Percentiles rank a stretch among this genome's conserved stretches.
These are phyloP conservation scores for Paecilomyces niveus DNA, from an alignment of 2,329 filamentous ascomycete genomes.

Conservation along the genomic window DNA sequence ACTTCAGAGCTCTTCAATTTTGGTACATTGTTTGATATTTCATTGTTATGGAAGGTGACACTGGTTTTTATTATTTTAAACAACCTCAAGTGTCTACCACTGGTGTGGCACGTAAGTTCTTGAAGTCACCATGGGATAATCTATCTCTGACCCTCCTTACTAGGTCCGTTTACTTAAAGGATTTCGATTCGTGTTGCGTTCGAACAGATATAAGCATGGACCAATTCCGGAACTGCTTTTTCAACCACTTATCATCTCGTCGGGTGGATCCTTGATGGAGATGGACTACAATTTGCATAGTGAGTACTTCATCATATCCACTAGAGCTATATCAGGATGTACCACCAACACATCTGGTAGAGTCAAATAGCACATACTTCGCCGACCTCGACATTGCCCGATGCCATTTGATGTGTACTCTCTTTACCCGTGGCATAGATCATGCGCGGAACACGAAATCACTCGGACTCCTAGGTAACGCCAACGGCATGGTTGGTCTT, in stretches of 20 bases:
- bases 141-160: conserved; percentile 3
- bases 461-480: conserved; percentile 6
- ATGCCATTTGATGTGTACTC: too few relatives aligned
- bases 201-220: conserved; percentile 5
- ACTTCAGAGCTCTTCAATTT: conserved; percentile 5
- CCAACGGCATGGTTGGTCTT: conserved; percentile 7
- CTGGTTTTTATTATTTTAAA: conserved; percentile 3
- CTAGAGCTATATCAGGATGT: too few relatives aligned
- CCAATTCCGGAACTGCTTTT: conserved; percentile 7
- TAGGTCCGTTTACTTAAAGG: conserved; percentile 9
- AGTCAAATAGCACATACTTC: too few relatives aligned
- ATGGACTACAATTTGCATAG: conserved; percentile 13
- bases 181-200: conserved; percentile 8
- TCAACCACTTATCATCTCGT: conserved; percentile 8
- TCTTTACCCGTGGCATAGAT: too few relatives aligned
- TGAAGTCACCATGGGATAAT: not conserved
- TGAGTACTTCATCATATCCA: too few relatives aligned
- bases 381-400: too few relatives aligned
- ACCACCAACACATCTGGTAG: too few relatives aligned
- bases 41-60: conserved; percentile 6
- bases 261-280: conserved; percentile 7
- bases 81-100: conserved; percentile 9
- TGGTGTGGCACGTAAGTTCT: conserved; percentile 10
- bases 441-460: too few relatives aligned
- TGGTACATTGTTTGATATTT: conserved; percentile 2